Conservation (phyloP, 495 filamentous ascomycete genomes). For the Aspergillus panamensis region DNA sequence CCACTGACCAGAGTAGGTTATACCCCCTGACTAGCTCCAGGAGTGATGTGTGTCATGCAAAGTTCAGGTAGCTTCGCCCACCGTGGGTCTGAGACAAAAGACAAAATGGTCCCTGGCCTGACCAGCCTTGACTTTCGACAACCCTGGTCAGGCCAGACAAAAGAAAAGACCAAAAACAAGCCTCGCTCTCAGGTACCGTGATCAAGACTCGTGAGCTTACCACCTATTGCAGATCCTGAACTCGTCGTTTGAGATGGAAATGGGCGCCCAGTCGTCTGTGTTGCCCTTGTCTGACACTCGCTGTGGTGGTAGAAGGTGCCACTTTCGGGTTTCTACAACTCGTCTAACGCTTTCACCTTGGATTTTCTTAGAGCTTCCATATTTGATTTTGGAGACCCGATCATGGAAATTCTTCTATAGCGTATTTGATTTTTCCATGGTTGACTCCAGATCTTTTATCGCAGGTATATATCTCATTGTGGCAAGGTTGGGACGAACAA, state of each 20-base stretch:
- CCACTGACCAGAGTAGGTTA: too few species aligned
- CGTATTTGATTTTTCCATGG: background rate
- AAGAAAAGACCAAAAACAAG: background rate
- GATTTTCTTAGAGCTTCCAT: background rate
- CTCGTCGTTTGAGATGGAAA: constrained; percentile 10
- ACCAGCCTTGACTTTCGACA: background rate
- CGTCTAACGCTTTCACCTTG: background rate
- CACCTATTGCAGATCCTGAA: constrained; percentile 11
- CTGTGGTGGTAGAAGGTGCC: background rate
- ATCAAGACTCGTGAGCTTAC: background rate
- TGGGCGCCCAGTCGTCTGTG: constrained; percentile 2
- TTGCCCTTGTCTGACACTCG: background rate
- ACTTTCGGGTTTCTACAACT: background rate
- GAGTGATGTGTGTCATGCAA: too few species aligned
- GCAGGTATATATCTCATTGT: background rate
- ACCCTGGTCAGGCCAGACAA: background rate
- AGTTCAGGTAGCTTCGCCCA: background rate
- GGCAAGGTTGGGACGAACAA: background rate
- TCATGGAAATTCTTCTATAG: background rate
- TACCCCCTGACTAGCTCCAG: too few species aligned
- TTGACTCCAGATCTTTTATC: background rate
- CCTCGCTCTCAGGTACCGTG: constrained; percentile 1
- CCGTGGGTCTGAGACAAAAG: background rate
- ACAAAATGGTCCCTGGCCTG: background rate
- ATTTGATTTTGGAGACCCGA: too few species aligned